A percentile compares a stretch with the other conserved stretches of the same genome.
Conservation (phyloP, 2,329 filamentous ascomycete species). For the Colletotrichum euphorbiae region DNA sequence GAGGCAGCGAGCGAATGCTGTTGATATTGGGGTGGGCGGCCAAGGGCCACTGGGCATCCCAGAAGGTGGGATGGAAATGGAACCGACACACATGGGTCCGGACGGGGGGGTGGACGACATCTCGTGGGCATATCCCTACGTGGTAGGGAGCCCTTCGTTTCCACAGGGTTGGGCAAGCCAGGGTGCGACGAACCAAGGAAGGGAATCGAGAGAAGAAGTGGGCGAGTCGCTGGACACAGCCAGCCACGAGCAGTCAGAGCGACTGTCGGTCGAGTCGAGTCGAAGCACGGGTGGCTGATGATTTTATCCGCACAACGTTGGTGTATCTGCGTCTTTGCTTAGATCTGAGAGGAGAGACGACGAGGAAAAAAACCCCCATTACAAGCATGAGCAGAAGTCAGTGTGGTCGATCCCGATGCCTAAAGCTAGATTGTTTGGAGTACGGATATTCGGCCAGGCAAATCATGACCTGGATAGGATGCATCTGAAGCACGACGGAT, state of each 20-base stretch:
- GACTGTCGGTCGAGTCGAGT: slow-evolving; percentile 9
- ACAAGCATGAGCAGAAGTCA: background rate
- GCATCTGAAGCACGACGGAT: slow-evolving; percentile 9
- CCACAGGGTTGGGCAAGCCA: slow-evolving; percentile 37
- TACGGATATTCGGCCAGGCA: slow-evolving; percentile 13
- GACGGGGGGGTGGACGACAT: slow-evolving; percentile 38
- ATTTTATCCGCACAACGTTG: background rate
- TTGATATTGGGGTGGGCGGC: slow-evolving; percentile 38
- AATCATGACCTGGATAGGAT: slow-evolving; percentile 9
- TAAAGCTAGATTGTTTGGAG: background rate
- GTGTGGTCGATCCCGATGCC: background rate
- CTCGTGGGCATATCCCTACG: slow-evolving; percentile 37
- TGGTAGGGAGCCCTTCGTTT: slow-evolving; percentile 36
- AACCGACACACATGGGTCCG: slow-evolving; percentile 34
- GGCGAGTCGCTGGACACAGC: slow-evolving; percentile 26
- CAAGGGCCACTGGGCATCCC: slow-evolving; percentile 27
- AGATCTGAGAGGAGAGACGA: background rate
- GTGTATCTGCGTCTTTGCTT: slow-evolving; percentile 13
- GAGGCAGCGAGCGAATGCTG: slow-evolving; percentile 6
- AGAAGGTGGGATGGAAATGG: slow-evolving; percentile 39
- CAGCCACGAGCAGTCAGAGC: slow-evolving; percentile 9
- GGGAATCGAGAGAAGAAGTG: slow-evolving; percentile 39
- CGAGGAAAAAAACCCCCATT: too few relatives aligned
- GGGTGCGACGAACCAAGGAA: slow-evolving; percentile 38
- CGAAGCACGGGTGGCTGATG: slow-evolving; percentile 6